Conservation (phyloP, 768 basidiomycete genomes). For the Tephrocybe sp. region DNA sequence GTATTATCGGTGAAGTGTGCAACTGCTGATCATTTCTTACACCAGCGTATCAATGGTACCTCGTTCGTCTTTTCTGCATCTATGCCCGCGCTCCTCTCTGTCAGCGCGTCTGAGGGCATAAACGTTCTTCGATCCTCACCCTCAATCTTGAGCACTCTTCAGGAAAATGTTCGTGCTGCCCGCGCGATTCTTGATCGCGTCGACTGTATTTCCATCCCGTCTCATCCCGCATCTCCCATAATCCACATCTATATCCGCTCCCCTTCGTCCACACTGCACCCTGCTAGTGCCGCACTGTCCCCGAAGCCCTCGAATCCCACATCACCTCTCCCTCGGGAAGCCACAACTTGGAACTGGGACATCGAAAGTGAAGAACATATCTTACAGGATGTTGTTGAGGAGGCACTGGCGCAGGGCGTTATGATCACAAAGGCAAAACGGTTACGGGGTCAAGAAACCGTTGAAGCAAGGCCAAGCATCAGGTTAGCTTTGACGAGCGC, state of each 20-base stretch:
- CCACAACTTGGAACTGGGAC: conserved; percentile 52
- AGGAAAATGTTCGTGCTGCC: conserved; percentile 77
- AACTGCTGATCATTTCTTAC: too few species aligned
- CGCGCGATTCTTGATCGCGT: conserved; percentile 81
- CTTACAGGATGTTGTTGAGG: conserved; percentile 92
- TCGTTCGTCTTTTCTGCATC: conserved; percentile 97
- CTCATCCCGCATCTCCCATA: conserved; percentile 82
- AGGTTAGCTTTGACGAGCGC: conserved; percentile 79
- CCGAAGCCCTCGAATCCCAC: conserved; percentile 50
- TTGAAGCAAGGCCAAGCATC: conserved; percentile 82
- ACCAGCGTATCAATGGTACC: conserved; percentile 96
- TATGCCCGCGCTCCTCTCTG: conserved; percentile 86
- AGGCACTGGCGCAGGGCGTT: conserved; percentile 77
- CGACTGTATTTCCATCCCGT: conserved; percentile 80
- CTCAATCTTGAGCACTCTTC: conserved; percentile 70
- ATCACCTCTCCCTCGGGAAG: conserved; percentile 46
- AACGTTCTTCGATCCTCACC: conserved; percentile 75
- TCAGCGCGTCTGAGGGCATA: conserved; percentile 85
- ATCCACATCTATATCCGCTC: conserved; percentile 77
- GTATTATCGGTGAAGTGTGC: not conserved
- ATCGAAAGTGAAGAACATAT: conserved; percentile 71
- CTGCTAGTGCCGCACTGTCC: conserved; percentile 19
- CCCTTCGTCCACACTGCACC: conserved; percentile 23
- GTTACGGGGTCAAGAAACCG: conserved; percentile 79
- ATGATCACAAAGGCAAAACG: conserved; percentile 84